Base-by-base conservation (phyloP, 2,329 filamentous ascomycete genomes). In the Verticillium tricorpus region DNA sequence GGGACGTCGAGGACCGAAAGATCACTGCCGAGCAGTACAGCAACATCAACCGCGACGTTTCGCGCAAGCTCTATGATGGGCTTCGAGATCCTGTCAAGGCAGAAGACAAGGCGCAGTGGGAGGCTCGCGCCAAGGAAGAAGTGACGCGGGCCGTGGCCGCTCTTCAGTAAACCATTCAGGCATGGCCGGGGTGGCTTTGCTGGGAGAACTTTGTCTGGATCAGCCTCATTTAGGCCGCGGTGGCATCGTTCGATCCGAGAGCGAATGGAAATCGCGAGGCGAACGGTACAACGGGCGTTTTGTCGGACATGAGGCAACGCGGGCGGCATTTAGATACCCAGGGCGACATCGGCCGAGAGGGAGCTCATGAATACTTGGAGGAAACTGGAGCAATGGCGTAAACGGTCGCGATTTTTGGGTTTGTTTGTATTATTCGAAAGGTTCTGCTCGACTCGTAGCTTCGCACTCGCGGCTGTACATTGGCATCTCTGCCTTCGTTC, bases 21-120 rank as follows among this genome's bases (percentile, higher is more conserved):
- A 84, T 98, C 64, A 92, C 89, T 19, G 91, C 93, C 67, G 91
- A 97, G 63, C 90, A 97, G 74, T 99, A 96, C 74, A 94, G 92
- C 2, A 87, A 87, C 61, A 97, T 98, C 76, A 98, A 98, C 72
- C 89, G 93, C 65, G 89, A 90, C 63, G 88, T 98, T 37, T 97
- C 92, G 52, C 89, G 92, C 62, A 91, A 89, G 77, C 80, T 99
- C 62, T 99, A 99, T 76, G 92, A 87, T 66, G 84, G 87, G 64
- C 80, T 85, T 56, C 79, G 80, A 57, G 78, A 82, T 64, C 80
- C 81, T 15, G 76, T 81, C 22, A 76, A 80, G 28, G 81, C 95
- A 34, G 85, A 90, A 69, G 83, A 89, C 25, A 85, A 87, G 62
- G 85, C 84, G 66, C 84, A 83, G 57, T 92, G 92, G 84, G 91